Evolutionary conservation across 2,329 filamentous ascomycete species (phyloP), one percentile per base, ranked within the genome.

Genomic region (Aspergillus pseudoterreus): DNA sequence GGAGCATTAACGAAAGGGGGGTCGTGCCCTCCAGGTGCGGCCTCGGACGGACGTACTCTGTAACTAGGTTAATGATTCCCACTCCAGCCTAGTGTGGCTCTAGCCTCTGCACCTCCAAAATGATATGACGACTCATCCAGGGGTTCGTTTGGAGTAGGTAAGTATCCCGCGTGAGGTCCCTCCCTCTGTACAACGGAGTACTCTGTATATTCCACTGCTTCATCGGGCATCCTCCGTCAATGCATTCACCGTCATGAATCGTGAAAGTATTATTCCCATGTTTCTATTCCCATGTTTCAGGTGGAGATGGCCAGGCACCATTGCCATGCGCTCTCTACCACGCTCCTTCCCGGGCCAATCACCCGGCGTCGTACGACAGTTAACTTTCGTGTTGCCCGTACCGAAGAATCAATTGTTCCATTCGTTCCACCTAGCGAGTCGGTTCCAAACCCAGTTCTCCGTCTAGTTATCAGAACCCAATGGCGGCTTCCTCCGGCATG

Each of bases 1-100:
- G 43, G 44, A 47, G 50, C 44, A 53, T 47, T 47, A 50, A 50
- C 35, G 35, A 38, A 38, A 38, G 44, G 44, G 48, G 44, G 47
- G 19, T 19, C 15, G 19, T 9, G 14, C 32, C 22, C 27, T 50
- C 35, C 17, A 35, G 48, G 33, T 42, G 45, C 45, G 44, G 43
- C 48, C 9, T 19, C 35, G 27, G 27, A 8, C 27, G 27, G 19
- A 19, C 19, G 19, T 19, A 19, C 19, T 19, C 19, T 19, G 19
- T 19, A 19, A 19, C 19, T 10, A 30, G 27, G 27, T 30, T 30
- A 30, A 30, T 30, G 27, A 30, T 30, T 10, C 27, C 27, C 27
- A 11, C 2, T 30, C 27, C 27, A 11, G 27, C 3, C 27, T 30
- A 30, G 27, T 30, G 8, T 11, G 27, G 14, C 35, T 11, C n/a